phyloP scores from a whole-genome alignment of 2,329 filamentous ascomycete genomes.

The Exserohilum turcica region DNA sequence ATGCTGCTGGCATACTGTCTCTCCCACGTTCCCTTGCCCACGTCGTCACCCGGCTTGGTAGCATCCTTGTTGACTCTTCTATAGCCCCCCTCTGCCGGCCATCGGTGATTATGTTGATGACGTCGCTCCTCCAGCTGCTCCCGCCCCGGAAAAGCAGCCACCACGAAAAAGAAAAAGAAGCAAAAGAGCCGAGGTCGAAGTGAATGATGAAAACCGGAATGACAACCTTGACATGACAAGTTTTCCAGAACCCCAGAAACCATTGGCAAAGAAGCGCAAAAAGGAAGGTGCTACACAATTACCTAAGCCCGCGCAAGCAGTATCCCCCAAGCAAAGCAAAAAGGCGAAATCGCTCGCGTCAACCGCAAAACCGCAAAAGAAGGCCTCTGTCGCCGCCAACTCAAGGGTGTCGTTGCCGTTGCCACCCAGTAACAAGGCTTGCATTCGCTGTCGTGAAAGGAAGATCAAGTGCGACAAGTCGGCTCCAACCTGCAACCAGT shows the following conservation, averaged over 20 bases:
- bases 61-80: background rate
- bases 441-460: slow-evolving; percentile 32
- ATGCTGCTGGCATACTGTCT: background rate
- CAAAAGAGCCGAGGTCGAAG: slow-evolving; percentile 22
- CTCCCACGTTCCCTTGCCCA: background rate
- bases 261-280: slow-evolving; percentile 27
- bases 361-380: slow-evolving; percentile 21
- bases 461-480: slow-evolving; percentile 41
- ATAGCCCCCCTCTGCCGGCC: slow-evolving; percentile 11
- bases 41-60: background rate
- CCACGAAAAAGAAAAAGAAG: slow-evolving; percentile 25
- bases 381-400: slow-evolving; percentile 8
- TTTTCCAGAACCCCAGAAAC: slow-evolving; percentile 23
- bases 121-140: slow-evolving; percentile 3
- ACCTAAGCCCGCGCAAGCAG: slow-evolving; percentile 8
- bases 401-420: slow-evolving; percentile 13
- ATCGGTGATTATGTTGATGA: slow-evolving; percentile 1
- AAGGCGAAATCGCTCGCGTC: slow-evolving; percentile 24
- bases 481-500: slow-evolving; percentile 40
- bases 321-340: slow-evolving; percentile 23
- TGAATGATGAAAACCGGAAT: slow-evolving; percentile 16
- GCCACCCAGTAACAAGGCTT: slow-evolving; percentile 23
- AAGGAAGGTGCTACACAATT: slow-evolving; percentile 15
- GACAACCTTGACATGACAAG: slow-evolving; percentile 29
- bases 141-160: slow-evolving; percentile 14